Conservation (phyloP, 1,139 yeast species). For the Hyphopichia fennica region DNA sequence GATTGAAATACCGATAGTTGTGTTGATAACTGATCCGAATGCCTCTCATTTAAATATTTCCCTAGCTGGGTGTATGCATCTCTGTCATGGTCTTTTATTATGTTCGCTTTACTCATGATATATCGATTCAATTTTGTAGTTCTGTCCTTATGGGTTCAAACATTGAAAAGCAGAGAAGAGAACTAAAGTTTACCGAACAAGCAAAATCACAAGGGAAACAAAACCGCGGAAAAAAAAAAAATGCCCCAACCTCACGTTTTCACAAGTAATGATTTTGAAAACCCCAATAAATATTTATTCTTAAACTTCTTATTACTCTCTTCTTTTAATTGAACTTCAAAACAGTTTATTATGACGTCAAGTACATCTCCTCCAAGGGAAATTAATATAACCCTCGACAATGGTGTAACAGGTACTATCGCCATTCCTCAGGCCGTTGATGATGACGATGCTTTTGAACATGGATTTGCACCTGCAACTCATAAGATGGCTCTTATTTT, state of each 20-base stretch:
- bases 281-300: too few species aligned
- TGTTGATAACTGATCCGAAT: slow-evolving; percentile 51
- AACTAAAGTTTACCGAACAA: too few species aligned
- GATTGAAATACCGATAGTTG: slow-evolving; percentile 63
- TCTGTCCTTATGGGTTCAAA: too few species aligned
- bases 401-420: slow-evolving; percentile 39
- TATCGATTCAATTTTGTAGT: neutral
- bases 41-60: slow-evolving; percentile 31
- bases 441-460: slow-evolving; percentile 20
- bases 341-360: neutral
- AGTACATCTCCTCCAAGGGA: slow-evolving; percentile 25
- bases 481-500: slow-evolving; percentile 40
- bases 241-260: too few species aligned
- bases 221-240: too few species aligned
- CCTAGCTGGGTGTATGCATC: slow-evolving; percentile 32
- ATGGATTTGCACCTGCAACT: slow-evolving; percentile 37
- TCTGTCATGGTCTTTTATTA: slow-evolving; percentile 14
- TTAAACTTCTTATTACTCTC: too few species aligned
- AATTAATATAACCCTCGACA: slow-evolving; percentile 35
- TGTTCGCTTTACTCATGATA: neutral
- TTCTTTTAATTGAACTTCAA: too few species aligned
- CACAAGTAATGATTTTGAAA: too few species aligned
- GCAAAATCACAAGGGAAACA: too few species aligned
- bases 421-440: slow-evolving; percentile 39
- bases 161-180: too few species aligned